Conservation (phyloP, 805 yeast species). For the Ascoidea tarda region DNA sequence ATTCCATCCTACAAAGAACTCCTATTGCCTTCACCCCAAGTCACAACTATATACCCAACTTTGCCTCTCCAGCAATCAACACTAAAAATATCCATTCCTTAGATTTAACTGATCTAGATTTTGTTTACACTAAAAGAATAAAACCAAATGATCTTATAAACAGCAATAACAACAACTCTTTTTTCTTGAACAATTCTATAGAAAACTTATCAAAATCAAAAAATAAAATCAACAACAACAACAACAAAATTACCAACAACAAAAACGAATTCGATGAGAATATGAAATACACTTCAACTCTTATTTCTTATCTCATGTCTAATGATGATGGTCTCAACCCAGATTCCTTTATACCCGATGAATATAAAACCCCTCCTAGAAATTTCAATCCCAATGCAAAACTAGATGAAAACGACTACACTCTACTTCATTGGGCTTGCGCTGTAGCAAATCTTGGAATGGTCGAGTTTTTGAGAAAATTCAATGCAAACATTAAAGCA, state of each 20-base stretch:
- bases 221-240: neutral
- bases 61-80: neutral
- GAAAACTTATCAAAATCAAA: no score
- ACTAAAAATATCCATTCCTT: no score
- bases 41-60: neutral
- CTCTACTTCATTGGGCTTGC: slow-evolving; percentile 96
- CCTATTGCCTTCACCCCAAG: neutral
- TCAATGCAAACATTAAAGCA: slow-evolving; percentile 57
- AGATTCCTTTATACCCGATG: slow-evolving; percentile 38
- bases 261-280: slow-evolving; percentile 1
- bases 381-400: slow-evolving; percentile 59
- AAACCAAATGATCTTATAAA: neutral
- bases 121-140: neutral
- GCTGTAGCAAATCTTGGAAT: slow-evolving; percentile 79
- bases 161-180: neutral
- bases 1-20: neutral
- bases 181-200: no score
- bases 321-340: slow-evolving; percentile 35
- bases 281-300: slow-evolving; percentile 24
- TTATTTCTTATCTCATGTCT: slow-evolving; percentile 39
- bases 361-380: slow-evolving; percentile 46
- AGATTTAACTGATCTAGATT: neutral
- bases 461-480: slow-evolving; percentile 57
- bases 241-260: neutral
- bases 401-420: slow-evolving; percentile 89